A percentile compares a stretch with the other conserved stretches of the same genome.
Evolutionary conservation across 805 yeast species (phyloP).

Genomic region (Wickerhamomyces tratensis): DNA sequence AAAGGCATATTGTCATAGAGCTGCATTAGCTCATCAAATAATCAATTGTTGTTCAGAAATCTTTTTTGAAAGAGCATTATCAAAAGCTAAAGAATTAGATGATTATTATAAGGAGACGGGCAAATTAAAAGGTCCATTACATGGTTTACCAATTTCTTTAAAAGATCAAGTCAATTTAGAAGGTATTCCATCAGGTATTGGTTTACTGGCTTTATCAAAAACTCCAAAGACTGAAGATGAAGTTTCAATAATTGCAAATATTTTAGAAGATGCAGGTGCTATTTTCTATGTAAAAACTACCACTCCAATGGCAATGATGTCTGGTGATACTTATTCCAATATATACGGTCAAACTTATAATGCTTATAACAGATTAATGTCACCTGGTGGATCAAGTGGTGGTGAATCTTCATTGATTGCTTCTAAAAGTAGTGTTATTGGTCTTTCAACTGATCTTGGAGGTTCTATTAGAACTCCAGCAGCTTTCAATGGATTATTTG

Average conservation of each 20-base stretch:
- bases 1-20: slow-evolving; percentile 46
- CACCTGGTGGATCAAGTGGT: slow-evolving; percentile 47
- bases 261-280: slow-evolving; percentile 38
- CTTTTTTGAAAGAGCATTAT: slow-evolving; percentile 48
- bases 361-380: slow-evolving; percentile 31
- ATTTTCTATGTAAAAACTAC: slow-evolving; percentile 46
- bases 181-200: slow-evolving; percentile 40
- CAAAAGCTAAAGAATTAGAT: slow-evolving; percentile 45
- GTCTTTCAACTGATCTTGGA: slow-evolving; percentile 48
- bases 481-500: slow-evolving; percentile 27
- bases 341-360: slow-evolving; percentile 37
- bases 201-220: slow-evolving; percentile 34
- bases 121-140: slow-evolving; percentile 50
- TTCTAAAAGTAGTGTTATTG: slow-evolving; percentile 34
- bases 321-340: slow-evolving; percentile 35
- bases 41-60: slow-evolving; percentile 23
- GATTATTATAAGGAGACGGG: slow-evolving; percentile 37
- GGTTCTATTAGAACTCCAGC: slow-evolving; percentile 43
- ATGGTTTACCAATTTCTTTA: slow-evolving; percentile 57
- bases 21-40: slow-evolving; percentile 49
- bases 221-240: slow-evolving; percentile 22
- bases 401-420: slow-evolving; percentile 43
- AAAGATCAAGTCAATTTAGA: slow-evolving; percentile 33
- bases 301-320: slow-evolving; percentile 41
- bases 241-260: slow-evolving; percentile 29